Base-by-base conservation (phyloP, 1,139 yeast genomes). In the Diutina mesorugosa region DNA sequence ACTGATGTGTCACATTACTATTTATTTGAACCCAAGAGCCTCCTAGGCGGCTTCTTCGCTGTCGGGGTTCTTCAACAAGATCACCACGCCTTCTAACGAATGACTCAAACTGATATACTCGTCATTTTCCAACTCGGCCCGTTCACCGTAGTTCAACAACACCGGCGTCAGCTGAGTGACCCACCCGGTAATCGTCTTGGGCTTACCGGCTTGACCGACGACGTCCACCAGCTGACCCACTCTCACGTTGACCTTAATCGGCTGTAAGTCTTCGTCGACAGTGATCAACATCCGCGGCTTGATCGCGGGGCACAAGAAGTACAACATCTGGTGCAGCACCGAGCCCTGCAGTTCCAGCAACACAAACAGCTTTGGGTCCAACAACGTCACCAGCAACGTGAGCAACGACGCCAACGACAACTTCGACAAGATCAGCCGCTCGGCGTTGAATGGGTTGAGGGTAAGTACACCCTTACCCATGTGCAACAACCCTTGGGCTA, bases 211-310 rank as follows among this genome's bases (percentile, higher is more conserved):
- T 71, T 91, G 98, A 46, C 99, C 99, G 60, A 95, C 98, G 53
- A 91, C 90, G 69, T 95, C 99, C 54, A 95, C 99, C 5, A 99
- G 98, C 74, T 93, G 97, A 62, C 99, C 99, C 47, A 95, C 98
- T 67, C 99, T 83, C 8, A 93, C 99, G 64, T 90, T 93, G 12
- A 93, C 98, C 76, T 93, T 93, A 62, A 93, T 74, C 45, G 97
- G 97, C 59, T 77, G 76, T 68, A 93, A 81, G 35, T 87, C 83
- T 68, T 91, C 97, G 69, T 91, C 97, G 55, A 95, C 87, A 0
- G 99, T 91, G 51, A 95, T 79, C 64, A 95, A 81, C 87, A 89
- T 90, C 65, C 97, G 84, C 57, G 99, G 98, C 65, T 89, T 89
- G 58, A 91, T 82, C 30, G 97, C 93, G 56, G 96, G 87, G 29